phyloP scores from a whole-genome alignment of 768 basidiomycete species.

The Calvatia gigantea region DNA sequence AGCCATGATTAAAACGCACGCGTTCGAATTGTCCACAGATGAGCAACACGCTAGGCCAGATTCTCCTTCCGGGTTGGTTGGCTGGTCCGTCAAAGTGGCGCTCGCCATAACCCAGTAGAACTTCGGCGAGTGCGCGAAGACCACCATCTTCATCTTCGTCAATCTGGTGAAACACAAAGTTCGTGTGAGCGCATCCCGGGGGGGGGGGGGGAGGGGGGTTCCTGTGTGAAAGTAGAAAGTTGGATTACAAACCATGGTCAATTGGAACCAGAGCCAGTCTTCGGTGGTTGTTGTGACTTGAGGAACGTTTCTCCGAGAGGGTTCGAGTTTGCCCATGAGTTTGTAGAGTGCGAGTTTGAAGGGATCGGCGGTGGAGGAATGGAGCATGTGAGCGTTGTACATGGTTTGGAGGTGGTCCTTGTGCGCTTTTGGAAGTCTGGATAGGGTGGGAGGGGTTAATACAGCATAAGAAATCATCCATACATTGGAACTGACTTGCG shows the following conservation, averaged over 20 bases:
- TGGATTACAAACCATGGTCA: conserved; percentile 79
- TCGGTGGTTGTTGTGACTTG: conserved; percentile 90
- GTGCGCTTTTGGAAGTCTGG: conserved; percentile 66
- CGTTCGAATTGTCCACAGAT: conserved; percentile 95
- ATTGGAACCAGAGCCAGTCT: conserved; percentile 98
- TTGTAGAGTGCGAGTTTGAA: conserved; percentile 97
- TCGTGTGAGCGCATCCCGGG: too few relatives aligned
- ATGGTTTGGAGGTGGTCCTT: conserved; percentile 77
- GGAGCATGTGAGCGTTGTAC: conserved; percentile 87
- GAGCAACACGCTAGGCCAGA: conserved; percentile 81
- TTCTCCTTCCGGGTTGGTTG: conserved; percentile 57
- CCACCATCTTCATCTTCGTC: conserved; percentile 83
- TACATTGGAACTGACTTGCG: conserved; percentile 50
- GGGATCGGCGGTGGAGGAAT: conserved; percentile 84
- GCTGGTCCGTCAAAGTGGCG: conserved; percentile 75
- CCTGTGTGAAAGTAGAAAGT: too few relatives aligned
- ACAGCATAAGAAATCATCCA: neutral
- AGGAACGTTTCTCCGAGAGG: conserved; percentile 70
- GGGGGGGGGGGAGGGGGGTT: too few relatives aligned
- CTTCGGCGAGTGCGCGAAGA: conserved; percentile 69
- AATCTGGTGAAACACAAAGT: conserved; percentile 48
- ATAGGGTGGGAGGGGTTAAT: conserved; percentile 1
- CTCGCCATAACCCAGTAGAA: conserved; percentile 73
- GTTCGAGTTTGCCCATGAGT: conserved; percentile 89
- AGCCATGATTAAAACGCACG: conserved; percentile 38